These are phyloP conservation scores for Aspergillus ochraceus DNA, from an alignment of 2,329 filamentous ascomycete genomes.

Conservation along the genomic window DNA sequence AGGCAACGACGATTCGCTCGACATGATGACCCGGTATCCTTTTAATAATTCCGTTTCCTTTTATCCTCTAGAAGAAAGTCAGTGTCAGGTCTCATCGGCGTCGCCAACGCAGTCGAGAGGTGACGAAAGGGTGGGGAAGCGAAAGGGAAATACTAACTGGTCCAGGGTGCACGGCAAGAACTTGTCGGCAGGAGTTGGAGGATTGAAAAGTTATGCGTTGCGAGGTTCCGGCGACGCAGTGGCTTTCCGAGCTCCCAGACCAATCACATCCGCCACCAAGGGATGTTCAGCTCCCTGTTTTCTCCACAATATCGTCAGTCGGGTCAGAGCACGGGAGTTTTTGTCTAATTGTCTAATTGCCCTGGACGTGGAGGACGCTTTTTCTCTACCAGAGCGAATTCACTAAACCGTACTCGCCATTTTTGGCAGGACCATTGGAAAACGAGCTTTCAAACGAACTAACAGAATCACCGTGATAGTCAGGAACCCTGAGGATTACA, in stretches of 20 bases:
- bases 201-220: slow-evolving; percentile 37
- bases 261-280: slow-evolving; percentile 30
- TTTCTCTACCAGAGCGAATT: neutral
- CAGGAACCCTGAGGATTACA: no score
- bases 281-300: slow-evolving; percentile 16
- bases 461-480: no score
- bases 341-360: neutral
- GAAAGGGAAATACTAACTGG: slow-evolving; percentile 16
- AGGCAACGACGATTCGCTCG: slow-evolving; percentile 38
- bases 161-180: slow-evolving; percentile 17
- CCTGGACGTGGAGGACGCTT: neutral
- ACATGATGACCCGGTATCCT: slow-evolving; percentile 38
- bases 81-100: neutral
- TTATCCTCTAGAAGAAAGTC: slow-evolving; percentile 1
- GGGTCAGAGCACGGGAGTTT: neutral
- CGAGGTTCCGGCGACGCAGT: slow-evolving; percentile 19
- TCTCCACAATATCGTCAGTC: slow-evolving; percentile 15
- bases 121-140: neutral
- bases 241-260: slow-evolving; percentile 26
- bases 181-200: slow-evolving; percentile 17
- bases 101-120: slow-evolving; percentile 4
- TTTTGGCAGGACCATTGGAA: neutral
- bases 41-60: slow-evolving; percentile 15
- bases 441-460: neutral
- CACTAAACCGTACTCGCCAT: no score